A percentile compares a stretch with the other conserved stretches of the same genome.
These are phyloP conservation scores for Leptographium radiaticola DNA, from an alignment of 2,329 filamentous ascomycete species.

Conservation along the genomic window DNA sequence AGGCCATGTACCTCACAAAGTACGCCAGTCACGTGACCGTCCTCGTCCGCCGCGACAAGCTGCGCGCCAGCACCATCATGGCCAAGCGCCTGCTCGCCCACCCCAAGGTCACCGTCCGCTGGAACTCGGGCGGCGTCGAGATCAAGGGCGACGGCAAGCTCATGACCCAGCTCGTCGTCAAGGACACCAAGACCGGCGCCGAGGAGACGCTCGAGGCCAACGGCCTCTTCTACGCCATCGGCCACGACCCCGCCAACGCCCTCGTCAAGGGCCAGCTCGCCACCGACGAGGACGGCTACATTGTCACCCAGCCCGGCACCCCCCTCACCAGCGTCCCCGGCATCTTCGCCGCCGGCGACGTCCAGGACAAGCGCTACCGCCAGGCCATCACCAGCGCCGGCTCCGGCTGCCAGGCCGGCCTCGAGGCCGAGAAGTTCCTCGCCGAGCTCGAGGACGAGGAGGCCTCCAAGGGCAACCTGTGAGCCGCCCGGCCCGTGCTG, in stretches of 20 bases:
- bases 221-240: conserved; percentile 93
- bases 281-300: conserved; percentile 81
- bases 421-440: conserved; percentile 91
- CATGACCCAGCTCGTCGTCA: conserved; percentile 79
- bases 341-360: conserved; percentile 93
- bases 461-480: background rate
- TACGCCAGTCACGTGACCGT: conserved; percentile 94
- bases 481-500: background rate
- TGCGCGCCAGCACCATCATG: conserved; percentile 87
- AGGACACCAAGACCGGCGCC: conserved; percentile 62
- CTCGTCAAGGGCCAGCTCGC: conserved; percentile 80
- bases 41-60: conserved; percentile 72
- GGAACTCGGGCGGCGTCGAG: conserved; percentile 70
- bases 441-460: conserved; percentile 54
- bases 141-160: conserved; percentile 75
- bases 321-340: conserved; percentile 79
- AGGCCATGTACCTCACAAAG: conserved; percentile 95
- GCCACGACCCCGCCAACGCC: conserved; percentile 85
- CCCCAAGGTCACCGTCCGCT: conserved; percentile 83
- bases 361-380: conserved; percentile 96
- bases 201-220: conserved; percentile 79
- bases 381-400: conserved; percentile 97
- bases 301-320: conserved; percentile 78
- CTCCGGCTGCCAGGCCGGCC: conserved; percentile 85
- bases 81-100: conserved; percentile 69